phyloP scores from a whole-genome alignment of 208 protist genomes.

The Tritrichomonas musculus region DNA sequence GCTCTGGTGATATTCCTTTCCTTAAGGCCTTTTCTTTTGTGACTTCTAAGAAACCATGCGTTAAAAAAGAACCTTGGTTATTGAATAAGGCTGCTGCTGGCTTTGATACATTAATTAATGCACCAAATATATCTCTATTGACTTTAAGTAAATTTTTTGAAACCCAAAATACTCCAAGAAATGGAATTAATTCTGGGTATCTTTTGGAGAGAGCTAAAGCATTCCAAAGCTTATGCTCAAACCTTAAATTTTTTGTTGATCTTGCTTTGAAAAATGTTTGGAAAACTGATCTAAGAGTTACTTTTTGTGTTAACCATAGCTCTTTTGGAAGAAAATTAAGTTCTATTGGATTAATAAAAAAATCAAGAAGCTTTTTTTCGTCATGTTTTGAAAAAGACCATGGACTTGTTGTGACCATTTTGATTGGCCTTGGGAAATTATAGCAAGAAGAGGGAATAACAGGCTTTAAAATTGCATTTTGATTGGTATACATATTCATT shows the following conservation, averaged over 20 bases:
- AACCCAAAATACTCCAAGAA: not conserved
- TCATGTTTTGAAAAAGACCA: too few relatives aligned
- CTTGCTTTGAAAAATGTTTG: not conserved
- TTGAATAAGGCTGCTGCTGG: not conserved
- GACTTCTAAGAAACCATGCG: not conserved
- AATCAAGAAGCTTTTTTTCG: too few relatives aligned
- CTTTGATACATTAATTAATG: not conserved
- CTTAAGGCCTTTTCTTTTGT: not conserved
- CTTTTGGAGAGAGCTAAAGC: not conserved
- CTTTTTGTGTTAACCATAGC: too few relatives aligned
- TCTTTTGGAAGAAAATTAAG: too few relatives aligned
- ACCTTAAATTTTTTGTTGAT: constrained; percentile 4
- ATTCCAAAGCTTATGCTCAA: constrained; percentile 30
- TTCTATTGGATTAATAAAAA: too few relatives aligned
- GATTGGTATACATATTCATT: too few relatives aligned
- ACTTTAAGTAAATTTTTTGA: not conserved
- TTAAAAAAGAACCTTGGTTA: not conserved
- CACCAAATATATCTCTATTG: not conserved
- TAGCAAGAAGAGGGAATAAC: too few relatives aligned
- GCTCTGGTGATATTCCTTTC: too few relatives aligned
- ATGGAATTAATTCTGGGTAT: not conserved
- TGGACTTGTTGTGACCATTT: too few relatives aligned
- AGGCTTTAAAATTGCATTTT: too few relatives aligned
- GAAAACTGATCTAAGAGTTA: too few relatives aligned
- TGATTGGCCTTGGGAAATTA: too few relatives aligned